Percentiles rank a stretch among this genome's conserved stretches.
Conservation (phyloP, 306 rosid genomes). For the Cucurbita argyrosperma region DNA sequence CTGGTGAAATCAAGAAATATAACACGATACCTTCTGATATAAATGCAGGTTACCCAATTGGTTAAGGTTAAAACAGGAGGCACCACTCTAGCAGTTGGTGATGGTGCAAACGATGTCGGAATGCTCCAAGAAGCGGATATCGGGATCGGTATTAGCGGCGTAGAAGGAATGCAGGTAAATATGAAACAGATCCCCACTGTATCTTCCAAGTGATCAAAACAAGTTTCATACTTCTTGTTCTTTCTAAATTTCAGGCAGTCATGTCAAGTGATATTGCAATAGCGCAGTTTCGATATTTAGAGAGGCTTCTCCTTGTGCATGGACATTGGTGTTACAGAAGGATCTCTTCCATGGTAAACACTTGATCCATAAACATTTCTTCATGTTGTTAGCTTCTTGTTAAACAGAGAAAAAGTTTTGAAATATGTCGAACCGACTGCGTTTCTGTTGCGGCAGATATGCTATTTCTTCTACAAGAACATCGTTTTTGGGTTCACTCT, state of each 20-base stretch:
- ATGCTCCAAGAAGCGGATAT: slow-evolving; percentile 99
- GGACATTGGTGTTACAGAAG: slow-evolving; percentile 99
- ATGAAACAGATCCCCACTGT: background rate
- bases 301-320: slow-evolving; percentile 88
- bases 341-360: slow-evolving; percentile 77
- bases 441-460: slow-evolving; percentile 42
- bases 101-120: slow-evolving; percentile 98
- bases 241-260: slow-evolving; percentile 56
- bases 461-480: slow-evolving; percentile 98
- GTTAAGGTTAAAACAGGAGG: slow-evolving; percentile 58
- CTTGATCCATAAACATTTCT: background rate
- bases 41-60: slow-evolving; percentile 58
- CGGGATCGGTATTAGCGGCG: slow-evolving; percentile 92
- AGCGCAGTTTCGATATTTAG: slow-evolving; percentile 83
- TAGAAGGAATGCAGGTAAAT: slow-evolving; percentile 97
- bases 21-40: background rate
- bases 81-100: slow-evolving; percentile 92
- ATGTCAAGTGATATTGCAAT: slow-evolving; percentile 97
- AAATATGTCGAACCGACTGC: slow-evolving; percentile 5
- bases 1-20: background rate
- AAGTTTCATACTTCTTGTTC: background rate
- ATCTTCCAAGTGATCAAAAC: background rate
- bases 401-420: background rate
- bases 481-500: slow-evolving; percentile 73
- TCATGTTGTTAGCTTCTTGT: background rate